phyloP scores from a whole-genome alignment of 169 alveolate genomes.

The Amoebophrya sp. region DNA sequence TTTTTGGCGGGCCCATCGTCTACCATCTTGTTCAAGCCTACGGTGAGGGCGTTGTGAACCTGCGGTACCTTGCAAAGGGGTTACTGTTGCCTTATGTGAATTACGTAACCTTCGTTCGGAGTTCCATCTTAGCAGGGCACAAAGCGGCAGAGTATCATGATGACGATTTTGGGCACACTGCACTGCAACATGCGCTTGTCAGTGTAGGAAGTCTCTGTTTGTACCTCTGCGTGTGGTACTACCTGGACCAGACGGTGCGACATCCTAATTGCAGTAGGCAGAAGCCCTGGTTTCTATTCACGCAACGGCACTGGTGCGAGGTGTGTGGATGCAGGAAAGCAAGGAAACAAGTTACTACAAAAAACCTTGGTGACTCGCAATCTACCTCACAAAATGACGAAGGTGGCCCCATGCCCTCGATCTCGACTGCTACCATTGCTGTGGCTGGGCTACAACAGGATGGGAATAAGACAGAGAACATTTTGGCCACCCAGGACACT shows the following conservation, averaged over 20 bases:
- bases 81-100: not conserved
- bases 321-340: not conserved
- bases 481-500: too few species aligned
- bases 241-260: constrained; percentile 29
- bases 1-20: not conserved
- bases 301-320: constrained; percentile 22
- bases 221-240: not conserved
- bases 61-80: too few species aligned
- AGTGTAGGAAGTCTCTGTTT: not conserved
- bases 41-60: too few species aligned
- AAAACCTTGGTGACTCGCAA: too few species aligned
- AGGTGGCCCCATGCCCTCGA: too few species aligned
- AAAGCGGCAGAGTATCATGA: not conserved
- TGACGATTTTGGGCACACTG: not conserved
- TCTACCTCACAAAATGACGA: too few species aligned
- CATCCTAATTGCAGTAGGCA: constrained; percentile 14
- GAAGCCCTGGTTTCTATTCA: constrained; percentile 27
- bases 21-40: not conserved
- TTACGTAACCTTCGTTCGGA: not conserved
- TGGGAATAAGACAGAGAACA: too few species aligned
- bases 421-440: too few species aligned
- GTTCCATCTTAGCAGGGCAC: not conserved
- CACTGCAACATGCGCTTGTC: not conserved
- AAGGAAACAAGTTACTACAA: not conserved
- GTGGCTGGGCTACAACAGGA: too few species aligned